These are phyloP conservation scores for Trametes gibbosa DNA, from an alignment of 768 basidiomycete genomes.

Conservation along the genomic window DNA sequence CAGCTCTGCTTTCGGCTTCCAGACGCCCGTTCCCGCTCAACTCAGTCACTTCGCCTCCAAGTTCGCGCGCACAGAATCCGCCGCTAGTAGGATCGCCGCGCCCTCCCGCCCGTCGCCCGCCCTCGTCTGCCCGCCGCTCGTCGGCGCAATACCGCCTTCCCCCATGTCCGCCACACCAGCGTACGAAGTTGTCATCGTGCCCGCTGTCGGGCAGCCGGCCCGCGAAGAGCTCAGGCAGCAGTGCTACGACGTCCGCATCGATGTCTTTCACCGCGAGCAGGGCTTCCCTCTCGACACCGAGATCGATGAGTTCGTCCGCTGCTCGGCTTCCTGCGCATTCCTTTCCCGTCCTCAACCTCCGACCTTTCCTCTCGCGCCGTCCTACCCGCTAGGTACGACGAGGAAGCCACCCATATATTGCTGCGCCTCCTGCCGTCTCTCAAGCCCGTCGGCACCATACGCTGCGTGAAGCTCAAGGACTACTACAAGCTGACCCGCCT, in stretches of 20 bases:
- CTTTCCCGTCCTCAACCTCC: background rate
- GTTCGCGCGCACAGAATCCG: background rate
- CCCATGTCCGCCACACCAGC: constrained; percentile 25
- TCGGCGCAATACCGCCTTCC: background rate
- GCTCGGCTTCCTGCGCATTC: constrained; percentile 4
- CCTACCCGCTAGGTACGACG: constrained; percentile 49
- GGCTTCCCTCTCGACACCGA: constrained; percentile 72
- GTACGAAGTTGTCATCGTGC: constrained; percentile 58
- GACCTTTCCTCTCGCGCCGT: constrained; percentile 13
- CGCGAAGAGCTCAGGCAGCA: constrained; percentile 54
- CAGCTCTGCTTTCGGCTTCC: background rate
- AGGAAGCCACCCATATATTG: constrained; percentile 65
- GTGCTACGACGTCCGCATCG: constrained; percentile 60
- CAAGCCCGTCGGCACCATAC: constrained; percentile 69
- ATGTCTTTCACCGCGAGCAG: constrained; percentile 66
- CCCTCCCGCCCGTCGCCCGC: background rate
- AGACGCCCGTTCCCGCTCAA: constrained; percentile 1
- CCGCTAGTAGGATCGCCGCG: constrained; percentile 1
- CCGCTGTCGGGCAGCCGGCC: constrained; percentile 33
- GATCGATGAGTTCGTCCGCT: constrained; percentile 60
- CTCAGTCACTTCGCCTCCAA: background rate
- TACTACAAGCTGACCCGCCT: constrained; percentile 76
- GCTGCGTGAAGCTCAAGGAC: constrained; percentile 38
- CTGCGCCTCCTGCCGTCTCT: constrained; percentile 62
- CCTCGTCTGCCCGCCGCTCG: background rate